phyloP scores from a whole-genome alignment of 176 grass and related monocot species.

The Avena atlantica region DNA sequence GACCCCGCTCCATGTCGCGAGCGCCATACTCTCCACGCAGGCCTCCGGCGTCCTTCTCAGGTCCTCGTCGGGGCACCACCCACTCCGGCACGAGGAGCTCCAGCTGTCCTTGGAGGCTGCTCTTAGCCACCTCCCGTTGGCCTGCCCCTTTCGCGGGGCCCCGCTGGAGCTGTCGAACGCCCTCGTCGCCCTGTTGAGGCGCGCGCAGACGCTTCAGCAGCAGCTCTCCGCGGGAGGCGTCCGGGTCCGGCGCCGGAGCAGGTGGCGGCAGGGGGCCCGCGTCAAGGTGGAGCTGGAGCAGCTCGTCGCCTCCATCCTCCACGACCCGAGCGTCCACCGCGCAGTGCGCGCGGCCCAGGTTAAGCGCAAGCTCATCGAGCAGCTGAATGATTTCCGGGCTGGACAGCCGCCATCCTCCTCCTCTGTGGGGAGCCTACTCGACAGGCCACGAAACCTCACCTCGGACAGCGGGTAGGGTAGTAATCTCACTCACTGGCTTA shows the following conservation, averaged over 20 bases:
- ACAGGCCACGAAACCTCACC: too few relatives aligned
- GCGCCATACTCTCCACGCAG: conserved; percentile 49
- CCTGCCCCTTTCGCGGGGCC: neutral
- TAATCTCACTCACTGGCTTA: too few relatives aligned
- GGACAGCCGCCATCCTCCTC: too few relatives aligned
- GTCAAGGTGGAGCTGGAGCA: conserved; percentile 80
- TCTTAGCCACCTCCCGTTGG: conserved; percentile 65
- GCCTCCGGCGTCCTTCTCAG: too few relatives aligned
- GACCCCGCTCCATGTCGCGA: conserved; percentile 73
- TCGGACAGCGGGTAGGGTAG: too few relatives aligned
- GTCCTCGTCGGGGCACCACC: neutral
- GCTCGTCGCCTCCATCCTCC: conserved; percentile 78
- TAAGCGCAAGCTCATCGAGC: too few relatives aligned
- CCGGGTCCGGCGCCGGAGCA: too few relatives aligned
- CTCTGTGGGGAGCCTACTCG: too few relatives aligned
- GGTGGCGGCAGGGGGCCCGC: neutral
- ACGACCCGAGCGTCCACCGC: conserved; percentile 76
- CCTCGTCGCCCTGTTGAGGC: conserved; percentile 68
- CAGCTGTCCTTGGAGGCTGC: conserved; percentile 78
- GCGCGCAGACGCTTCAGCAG: conserved; percentile 12
- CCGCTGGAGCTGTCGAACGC: conserved; percentile 38
- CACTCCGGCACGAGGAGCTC: conserved; percentile 66
- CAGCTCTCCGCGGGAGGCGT: neutral
- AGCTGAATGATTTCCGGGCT: too few relatives aligned
- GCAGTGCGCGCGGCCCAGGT: conserved; percentile 66